These are phyloP conservation scores for Magnaporthiopsis rhizophila DNA, from an alignment of 2,329 filamentous ascomycete species.

Conservation along the genomic window DNA sequence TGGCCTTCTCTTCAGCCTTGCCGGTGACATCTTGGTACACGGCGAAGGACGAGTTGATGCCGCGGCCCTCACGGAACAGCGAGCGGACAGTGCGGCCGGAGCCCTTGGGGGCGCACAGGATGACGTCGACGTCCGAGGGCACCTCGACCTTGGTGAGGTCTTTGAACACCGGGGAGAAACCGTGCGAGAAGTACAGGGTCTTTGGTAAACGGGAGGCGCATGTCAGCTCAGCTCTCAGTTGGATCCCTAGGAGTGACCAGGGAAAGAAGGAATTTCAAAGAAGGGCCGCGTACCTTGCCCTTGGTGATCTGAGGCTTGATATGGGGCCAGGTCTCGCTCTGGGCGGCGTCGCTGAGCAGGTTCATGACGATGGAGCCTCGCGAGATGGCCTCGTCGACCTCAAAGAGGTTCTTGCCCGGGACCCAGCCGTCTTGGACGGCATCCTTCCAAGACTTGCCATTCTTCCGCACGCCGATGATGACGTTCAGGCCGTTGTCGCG, in stretches of 20 bases:
- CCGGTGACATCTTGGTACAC: slow-evolving; percentile 98
- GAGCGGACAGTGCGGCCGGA: slow-evolving; percentile 97
- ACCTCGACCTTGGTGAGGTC: slow-evolving; percentile 98
- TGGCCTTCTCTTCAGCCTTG: slow-evolving; percentile 95
- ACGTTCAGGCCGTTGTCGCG: slow-evolving; percentile 99
- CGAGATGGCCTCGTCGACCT: slow-evolving; percentile 91
- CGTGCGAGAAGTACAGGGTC: slow-evolving; percentile 99
- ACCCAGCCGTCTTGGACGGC: slow-evolving; percentile 96
- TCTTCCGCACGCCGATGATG: slow-evolving; percentile 97
- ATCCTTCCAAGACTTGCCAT: slow-evolving; percentile 97
- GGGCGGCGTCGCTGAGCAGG: slow-evolving; percentile 93
- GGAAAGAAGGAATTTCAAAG: not conserved
- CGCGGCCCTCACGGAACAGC: slow-evolving; percentile 97
- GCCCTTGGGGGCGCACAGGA: slow-evolving; percentile 98
- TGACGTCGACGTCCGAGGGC: slow-evolving; percentile 92
- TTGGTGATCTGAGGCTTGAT: slow-evolving; percentile 98
- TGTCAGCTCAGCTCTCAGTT: not conserved
- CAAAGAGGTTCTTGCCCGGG: slow-evolving; percentile 97
- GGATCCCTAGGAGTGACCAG: not conserved
- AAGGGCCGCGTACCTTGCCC: slow-evolving; percentile 70
- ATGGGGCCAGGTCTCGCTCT: slow-evolving; percentile 96
- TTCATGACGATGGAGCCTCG: slow-evolving; percentile 98
- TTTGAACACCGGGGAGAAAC: slow-evolving; percentile 99
- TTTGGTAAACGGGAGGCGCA: slow-evolving; percentile 24
- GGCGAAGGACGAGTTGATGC: slow-evolving; percentile 98